Conservation (phyloP, 495 filamentous ascomycete genomes). For the Penicillium egyptiacum region DNA sequence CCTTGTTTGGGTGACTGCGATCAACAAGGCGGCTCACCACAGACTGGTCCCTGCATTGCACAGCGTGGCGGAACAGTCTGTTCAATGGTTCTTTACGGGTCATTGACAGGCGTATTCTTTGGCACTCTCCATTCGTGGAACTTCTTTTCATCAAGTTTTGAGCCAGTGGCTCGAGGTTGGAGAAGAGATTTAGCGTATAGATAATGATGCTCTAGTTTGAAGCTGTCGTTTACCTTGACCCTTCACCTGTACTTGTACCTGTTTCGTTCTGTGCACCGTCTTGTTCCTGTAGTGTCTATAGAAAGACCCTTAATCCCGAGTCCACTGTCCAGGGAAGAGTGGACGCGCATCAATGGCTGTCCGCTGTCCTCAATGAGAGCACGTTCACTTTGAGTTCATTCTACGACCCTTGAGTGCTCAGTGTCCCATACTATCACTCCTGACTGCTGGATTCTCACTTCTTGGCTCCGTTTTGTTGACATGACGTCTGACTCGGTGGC, state of each 20-base stretch:
- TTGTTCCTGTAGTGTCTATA: too few species aligned
- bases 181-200: conserved; percentile 43
- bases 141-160: conserved; percentile 55
- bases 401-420: background rate
- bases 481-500: conserved; percentile 19
- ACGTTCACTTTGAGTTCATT: background rate
- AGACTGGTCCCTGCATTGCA: conserved; percentile 68
- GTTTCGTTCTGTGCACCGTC: too few species aligned
- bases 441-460: background rate
- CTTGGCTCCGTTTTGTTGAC: conserved; percentile 5
- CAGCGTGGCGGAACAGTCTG: conserved; percentile 61
- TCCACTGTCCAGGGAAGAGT: too few species aligned
- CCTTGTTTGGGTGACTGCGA: conserved; percentile 64
- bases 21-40: conserved; percentile 62
- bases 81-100: conserved; percentile 61
- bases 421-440: background rate
- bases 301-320: too few species aligned
- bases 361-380: background rate
- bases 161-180: conserved; percentile 48
- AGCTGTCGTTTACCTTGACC: too few species aligned
- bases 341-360: too few species aligned
- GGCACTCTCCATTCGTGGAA: conserved; percentile 47
- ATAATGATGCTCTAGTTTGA: too few species aligned
- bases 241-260: too few species aligned
- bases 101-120: conserved; percentile 69